phyloP scores from a whole-genome alignment of 345 rosid species.

The Hevea brasiliensis region DNA sequence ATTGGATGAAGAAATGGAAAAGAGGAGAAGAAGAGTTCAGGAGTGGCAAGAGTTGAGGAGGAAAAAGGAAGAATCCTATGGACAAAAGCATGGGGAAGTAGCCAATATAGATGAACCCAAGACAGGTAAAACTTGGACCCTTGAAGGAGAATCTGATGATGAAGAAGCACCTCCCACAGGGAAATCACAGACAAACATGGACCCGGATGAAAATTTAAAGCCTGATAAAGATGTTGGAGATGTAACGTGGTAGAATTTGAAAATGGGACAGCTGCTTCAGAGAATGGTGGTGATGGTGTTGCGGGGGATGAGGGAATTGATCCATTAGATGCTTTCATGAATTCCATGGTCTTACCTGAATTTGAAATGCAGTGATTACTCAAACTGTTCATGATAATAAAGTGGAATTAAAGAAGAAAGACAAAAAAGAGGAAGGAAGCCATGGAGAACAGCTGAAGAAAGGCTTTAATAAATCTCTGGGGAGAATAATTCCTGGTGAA shows the following conservation, averaged over 20 bases:
- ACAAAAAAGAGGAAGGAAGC: constrained; percentile 32
- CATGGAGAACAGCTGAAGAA: constrained; percentile 56
- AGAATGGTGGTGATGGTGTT: constrained; percentile 37
- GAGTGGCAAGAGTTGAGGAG: constrained; percentile 94
- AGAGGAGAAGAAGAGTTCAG: constrained; percentile 90
- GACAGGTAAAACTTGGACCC: constrained; percentile 84
- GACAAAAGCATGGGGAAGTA: constrained; percentile 58
- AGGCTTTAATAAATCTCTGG: constrained; percentile 61
- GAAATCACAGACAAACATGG: constrained; percentile 53
- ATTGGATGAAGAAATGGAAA: constrained; percentile 84
- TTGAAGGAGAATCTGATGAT: constrained; percentile 93
- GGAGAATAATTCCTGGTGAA: constrained; percentile 95
- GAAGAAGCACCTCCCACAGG: constrained; percentile 57
- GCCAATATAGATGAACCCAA: constrained; percentile 47
- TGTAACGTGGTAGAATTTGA: constrained; percentile 50
- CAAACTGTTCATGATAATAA: constrained; percentile 29
- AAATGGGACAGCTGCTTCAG: constrained; percentile 35
- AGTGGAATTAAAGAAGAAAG: constrained; percentile 31
- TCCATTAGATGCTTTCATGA: constrained; percentile 97
- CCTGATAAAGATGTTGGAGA: constrained; percentile 47
- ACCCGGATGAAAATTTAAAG: constrained; percentile 47
- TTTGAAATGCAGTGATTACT: constrained; percentile 51
- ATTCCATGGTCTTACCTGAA: constrained; percentile 87
- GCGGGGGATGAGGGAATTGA: constrained; percentile 77
- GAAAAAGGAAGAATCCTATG: constrained; percentile 79